Evolutionary conservation across 2,329 filamentous ascomycete genomes (phyloP).

Genomic region (Zasmidium cellare): DNA sequence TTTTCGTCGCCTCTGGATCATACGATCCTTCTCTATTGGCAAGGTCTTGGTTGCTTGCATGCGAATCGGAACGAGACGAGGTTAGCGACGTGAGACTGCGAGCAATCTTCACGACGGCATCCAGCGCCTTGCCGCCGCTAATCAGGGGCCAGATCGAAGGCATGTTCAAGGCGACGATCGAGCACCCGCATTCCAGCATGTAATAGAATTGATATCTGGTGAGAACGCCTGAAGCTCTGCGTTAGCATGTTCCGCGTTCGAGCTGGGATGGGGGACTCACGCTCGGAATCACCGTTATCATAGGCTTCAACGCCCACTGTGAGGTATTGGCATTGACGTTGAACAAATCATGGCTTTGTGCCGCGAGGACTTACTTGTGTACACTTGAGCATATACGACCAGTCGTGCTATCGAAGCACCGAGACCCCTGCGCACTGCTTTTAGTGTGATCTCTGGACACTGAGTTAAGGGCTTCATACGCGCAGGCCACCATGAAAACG

Average conservation of each 20-base stretch:
- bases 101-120: neutral
- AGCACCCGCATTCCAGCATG: neutral
- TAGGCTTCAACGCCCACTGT: neutral
- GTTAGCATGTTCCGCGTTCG: neutral
- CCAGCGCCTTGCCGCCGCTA: neutral
- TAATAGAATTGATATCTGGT: neutral
- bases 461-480: neutral
- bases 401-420: neutral
- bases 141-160: conserved; percentile 1
- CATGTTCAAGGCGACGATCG: conserved; percentile 1
- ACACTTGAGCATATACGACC: neutral
- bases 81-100: conserved; percentile 1
- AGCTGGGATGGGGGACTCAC: neutral
- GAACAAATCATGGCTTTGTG: no score
- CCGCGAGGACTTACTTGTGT: no score
- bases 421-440: neutral
- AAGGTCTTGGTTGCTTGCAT: no score
- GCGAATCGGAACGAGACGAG: neutral
- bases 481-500: conserved; percentile 3
- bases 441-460: neutral
- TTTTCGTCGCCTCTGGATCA: no score
- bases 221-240: neutral
- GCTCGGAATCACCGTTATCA: neutral
- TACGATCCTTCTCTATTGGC: no score
- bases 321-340: neutral